A percentile compares a stretch with the other conserved stretches of the same genome.
phyloP scores from a whole-genome alignment of 768 basidiomycete genomes.

The Agaricus blazei region DNA sequence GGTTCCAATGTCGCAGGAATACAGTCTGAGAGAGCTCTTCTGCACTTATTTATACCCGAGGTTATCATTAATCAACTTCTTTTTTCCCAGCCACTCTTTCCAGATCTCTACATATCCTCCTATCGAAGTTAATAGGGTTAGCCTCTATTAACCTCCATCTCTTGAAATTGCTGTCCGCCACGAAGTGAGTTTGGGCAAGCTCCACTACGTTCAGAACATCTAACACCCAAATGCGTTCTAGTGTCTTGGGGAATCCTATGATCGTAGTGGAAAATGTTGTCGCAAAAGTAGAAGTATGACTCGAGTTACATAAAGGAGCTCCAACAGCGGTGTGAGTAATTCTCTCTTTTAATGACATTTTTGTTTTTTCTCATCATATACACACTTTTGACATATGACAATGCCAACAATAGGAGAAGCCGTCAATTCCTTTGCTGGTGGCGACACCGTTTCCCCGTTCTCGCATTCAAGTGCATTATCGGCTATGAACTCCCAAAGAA shows the following conservation, averaged over 20 bases:
- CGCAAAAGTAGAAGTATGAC: slow-evolving; percentile 4
- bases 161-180: neutral
- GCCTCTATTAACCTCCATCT: neutral
- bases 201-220: neutral
- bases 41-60: slow-evolving; percentile 5
- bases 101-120: slow-evolving; percentile 1
- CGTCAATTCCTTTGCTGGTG: too few species aligned
- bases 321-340: slow-evolving; percentile 1
- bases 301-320: slow-evolving; percentile 5
- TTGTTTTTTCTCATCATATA: neutral
- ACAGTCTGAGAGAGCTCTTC: neutral
- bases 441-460: too few species aligned
- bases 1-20: neutral
- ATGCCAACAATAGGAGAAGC: too few species aligned
- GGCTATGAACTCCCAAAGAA: too few species aligned
- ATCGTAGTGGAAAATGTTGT: neutral
- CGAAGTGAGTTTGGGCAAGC: neutral
- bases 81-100: neutral
- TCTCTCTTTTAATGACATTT: neutral
- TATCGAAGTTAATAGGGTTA: neutral
- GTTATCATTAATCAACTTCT: slow-evolving; percentile 7
- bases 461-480: too few species aligned
- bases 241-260: slow-evolving; percentile 4
- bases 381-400: neutral
- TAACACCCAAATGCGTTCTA: neutral